Evolutionary conservation across 2,329 filamentous ascomycete species (phyloP), one percentile per base, ranked within the genome.

Genomic region (Talaromyces sp.): DNA sequence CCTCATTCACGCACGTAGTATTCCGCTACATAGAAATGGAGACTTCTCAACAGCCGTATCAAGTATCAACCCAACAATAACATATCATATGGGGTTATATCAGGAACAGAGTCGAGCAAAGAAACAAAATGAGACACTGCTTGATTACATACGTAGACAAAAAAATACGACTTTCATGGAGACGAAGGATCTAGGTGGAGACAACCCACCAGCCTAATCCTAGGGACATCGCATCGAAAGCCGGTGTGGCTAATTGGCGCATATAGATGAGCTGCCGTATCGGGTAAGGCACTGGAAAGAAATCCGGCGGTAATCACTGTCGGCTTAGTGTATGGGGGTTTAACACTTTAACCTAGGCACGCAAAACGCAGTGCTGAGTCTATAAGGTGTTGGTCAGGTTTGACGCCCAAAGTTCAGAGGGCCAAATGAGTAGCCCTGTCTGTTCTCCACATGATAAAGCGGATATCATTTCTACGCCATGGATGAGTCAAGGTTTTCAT

Each of bases 211-310:
- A 52, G 25, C 25, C 49, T 52, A 33, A 17, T 31, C 17, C 15
- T 25, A 15, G 13, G 15, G 27, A 33, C 33, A 37, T 56, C 52
- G 52, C 52, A 56, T 37, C 33, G 52, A 56, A 56, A 54, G 50
- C 50, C 50, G 50, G n/a, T 19, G 25, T 54, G 47, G 47, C 25
- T 49, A 27, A 19, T 11, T 5, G 10, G 9, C 13, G 10, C 31
- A 11, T 22, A 15, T 19, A 37, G 50, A 13, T 35, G 31, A 37
- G 6, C 31, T 56, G 33, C 52, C 33, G 8, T 13, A 37, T 56
- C 9, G 33, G 50, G 50, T 54, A 54, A 54, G 22, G 50, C n/a
- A 35, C 17, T 56, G 52, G 52, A 56, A 56, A 22, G 52, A 56
- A 56, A 22, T 39, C 33, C 52, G 52, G 33, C 52, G 52, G 33